Evolutionary conservation across 192 early-diverging fungal genomes (phyloP).

Genomic region (Funneliformis mosseae): DNA sequence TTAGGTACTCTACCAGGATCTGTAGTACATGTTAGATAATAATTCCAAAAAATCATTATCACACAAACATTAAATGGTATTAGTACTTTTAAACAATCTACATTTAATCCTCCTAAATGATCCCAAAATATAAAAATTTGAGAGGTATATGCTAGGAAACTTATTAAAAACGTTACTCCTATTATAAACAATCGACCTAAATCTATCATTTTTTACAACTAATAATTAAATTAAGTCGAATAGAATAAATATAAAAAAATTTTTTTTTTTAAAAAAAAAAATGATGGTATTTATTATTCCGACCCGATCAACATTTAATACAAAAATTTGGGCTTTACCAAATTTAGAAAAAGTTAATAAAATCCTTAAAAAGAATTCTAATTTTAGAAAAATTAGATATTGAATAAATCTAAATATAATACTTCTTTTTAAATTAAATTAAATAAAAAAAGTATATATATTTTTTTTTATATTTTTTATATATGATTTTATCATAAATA

Average conservation of each 20-base stretch:
- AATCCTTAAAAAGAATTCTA: too few species aligned
- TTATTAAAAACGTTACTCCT: constrained; percentile 59
- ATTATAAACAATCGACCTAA: constrained; percentile 48
- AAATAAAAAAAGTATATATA: too few species aligned
- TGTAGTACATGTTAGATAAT: constrained; percentile 74
- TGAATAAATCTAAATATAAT: too few species aligned
- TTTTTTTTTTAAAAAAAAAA: too few species aligned
- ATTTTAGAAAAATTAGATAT: too few species aligned
- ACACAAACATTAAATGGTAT: constrained; percentile 80
- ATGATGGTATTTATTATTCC: too few species aligned
- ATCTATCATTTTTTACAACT: constrained; percentile 6
- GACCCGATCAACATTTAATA: too few species aligned
- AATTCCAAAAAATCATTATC: constrained; percentile 83
- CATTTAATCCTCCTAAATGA: constrained; percentile 49
- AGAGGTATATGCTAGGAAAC: constrained; percentile 61
- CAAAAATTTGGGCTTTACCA: too few species aligned
- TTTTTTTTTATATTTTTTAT: too few species aligned
- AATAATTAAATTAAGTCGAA: background rate
- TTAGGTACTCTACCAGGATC: constrained; percentile 81
- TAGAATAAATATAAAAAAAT: background rate
- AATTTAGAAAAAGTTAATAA: too few species aligned
- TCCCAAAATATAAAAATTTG: constrained; percentile 68
- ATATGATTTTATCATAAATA: too few species aligned
- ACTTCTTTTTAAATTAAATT: too few species aligned
- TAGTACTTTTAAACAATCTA: constrained; percentile 49